phyloP scores from a whole-genome alignment of 768 basidiomycete species.

The Brasilioporus rufonigricans region DNA sequence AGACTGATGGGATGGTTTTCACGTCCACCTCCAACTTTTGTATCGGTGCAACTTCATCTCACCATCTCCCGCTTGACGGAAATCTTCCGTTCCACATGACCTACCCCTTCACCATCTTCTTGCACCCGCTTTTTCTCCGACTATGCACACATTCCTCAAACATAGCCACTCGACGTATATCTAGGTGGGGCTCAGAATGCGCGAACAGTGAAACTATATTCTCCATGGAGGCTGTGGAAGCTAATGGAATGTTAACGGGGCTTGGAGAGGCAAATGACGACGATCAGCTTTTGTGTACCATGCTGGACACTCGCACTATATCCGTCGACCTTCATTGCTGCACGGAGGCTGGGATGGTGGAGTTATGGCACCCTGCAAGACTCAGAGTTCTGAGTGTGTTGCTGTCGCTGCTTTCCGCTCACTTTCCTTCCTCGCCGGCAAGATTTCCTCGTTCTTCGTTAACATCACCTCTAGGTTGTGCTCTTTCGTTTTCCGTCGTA shows the following conservation, averaged over 20 bases:
- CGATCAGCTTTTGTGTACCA: slow-evolving; percentile 34
- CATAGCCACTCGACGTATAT: slow-evolving; percentile 27
- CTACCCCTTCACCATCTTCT: slow-evolving; percentile 37
- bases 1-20: slow-evolving; percentile 50
- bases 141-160: slow-evolving; percentile 39
- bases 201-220: slow-evolving; percentile 50
- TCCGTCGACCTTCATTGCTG: slow-evolving; percentile 47
- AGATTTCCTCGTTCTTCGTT: slow-evolving; percentile 27
- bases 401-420: slow-evolving; percentile 37
- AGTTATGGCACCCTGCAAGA: slow-evolving; percentile 65
- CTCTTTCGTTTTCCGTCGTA: slow-evolving; percentile 54
- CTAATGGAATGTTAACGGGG: slow-evolving; percentile 42
- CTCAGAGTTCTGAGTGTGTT: slow-evolving; percentile 53
- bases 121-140: slow-evolving; percentile 54
- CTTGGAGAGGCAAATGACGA: slow-evolving; percentile 53
- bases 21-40: slow-evolving; percentile 44
- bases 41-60: slow-evolving; percentile 21
- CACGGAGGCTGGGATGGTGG: slow-evolving; percentile 58
- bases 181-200: slow-evolving; percentile 34
- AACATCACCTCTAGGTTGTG: slow-evolving; percentile 53
- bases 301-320: slow-evolving; percentile 42
- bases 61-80: slow-evolving; percentile 28
- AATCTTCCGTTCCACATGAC: slow-evolving; percentile 46
- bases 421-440: slow-evolving; percentile 9
- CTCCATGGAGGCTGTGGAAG: slow-evolving; percentile 57